These are phyloP conservation scores for Lobulomyces angularis DNA, from an alignment of 192 early-diverging fungal genomes.

Conservation along the genomic window DNA sequence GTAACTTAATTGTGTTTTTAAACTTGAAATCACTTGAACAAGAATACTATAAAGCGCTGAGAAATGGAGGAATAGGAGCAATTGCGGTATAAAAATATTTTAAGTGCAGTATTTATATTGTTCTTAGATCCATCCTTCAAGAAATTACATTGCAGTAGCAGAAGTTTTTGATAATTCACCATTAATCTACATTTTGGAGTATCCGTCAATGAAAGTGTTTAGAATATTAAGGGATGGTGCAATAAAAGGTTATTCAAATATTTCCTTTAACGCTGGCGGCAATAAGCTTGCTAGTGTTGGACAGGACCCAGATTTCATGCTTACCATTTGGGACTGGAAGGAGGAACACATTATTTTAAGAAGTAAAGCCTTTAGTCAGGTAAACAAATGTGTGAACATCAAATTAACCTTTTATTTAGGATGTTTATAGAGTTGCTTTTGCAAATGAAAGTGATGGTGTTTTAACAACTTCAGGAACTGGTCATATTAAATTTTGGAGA, in stretches of 20 bases:
- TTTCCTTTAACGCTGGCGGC: constrained; percentile 39
- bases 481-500: constrained; percentile 56
- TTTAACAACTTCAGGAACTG: constrained; percentile 50
- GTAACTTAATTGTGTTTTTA: constrained; percentile 42
- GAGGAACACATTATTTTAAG: constrained; percentile 32
- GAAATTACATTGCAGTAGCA: constrained; percentile 34
- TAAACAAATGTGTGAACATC: not conserved
- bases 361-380: constrained; percentile 53
- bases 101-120: constrained; percentile 1
- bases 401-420: constrained; percentile 12
- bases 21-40: constrained; percentile 37
- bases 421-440: constrained; percentile 41
- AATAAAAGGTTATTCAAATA: constrained; percentile 24
- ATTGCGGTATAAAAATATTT: too few species aligned
- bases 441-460: constrained; percentile 37
- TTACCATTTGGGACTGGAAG: constrained; percentile 52
- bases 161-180: constrained; percentile 28
- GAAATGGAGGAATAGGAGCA: constrained; percentile 39
- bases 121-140: constrained; percentile 32
- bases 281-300: constrained; percentile 44
- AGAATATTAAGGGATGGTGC: constrained; percentile 37
- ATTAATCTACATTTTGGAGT: constrained; percentile 44
- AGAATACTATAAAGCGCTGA: constrained; percentile 28
- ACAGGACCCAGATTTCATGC: constrained; percentile 48
- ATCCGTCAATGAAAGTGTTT: constrained; percentile 29